Base-by-base conservation (phyloP, 306 rosid genomes). In the Boehmeria nivea region DNA sequence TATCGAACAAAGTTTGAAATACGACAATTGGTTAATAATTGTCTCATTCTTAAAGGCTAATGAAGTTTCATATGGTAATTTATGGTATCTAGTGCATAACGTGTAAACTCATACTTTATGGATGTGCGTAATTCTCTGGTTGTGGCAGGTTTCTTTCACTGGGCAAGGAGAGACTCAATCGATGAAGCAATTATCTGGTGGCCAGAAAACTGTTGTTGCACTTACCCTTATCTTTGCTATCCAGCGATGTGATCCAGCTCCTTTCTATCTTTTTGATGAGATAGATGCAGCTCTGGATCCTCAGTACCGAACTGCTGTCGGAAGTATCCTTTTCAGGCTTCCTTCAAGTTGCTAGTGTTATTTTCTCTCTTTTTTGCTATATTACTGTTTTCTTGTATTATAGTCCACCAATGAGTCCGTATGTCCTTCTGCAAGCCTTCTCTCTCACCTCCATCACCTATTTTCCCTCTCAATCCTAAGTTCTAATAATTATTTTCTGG, bases 161-260 rank as follows among this genome's bases (percentile, higher is more conserved):
- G 99, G 99, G 50, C 99, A 87, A 75, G 96, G 99, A 65, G 95
- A 91, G 71, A 91, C 99, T 45, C 95, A 91, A 75, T 91, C 99
- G 25, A 91, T 87, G 99, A 87, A 91, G 82, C 96, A 91, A 68
- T 77, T 91, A 72, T 91, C 99, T 23, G 96, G 99, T 59, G 99
- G 99, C 55, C 95, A 91, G 72, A 91, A 91, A 77, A 91, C 99
- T 75, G 99, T 87, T 55, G 99, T 91, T 59, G 99, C 99, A 54
- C 83, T 91, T 51, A 83, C 99, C 3, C 99, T 91, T 54, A 91
- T 91, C 70, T 91, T 91, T 65, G 99, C 99, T 59, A 87, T 91
- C 57, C 99, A 91, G 76, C 86, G 93, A 84, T 91, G 99, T 65
- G 99, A 91, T 81, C 99, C 96, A 15, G 99, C 99, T 21, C 99